These are phyloP conservation scores for Tuber calosporum DNA, from an alignment of 495 filamentous ascomycete species.

Conservation along the genomic window DNA sequence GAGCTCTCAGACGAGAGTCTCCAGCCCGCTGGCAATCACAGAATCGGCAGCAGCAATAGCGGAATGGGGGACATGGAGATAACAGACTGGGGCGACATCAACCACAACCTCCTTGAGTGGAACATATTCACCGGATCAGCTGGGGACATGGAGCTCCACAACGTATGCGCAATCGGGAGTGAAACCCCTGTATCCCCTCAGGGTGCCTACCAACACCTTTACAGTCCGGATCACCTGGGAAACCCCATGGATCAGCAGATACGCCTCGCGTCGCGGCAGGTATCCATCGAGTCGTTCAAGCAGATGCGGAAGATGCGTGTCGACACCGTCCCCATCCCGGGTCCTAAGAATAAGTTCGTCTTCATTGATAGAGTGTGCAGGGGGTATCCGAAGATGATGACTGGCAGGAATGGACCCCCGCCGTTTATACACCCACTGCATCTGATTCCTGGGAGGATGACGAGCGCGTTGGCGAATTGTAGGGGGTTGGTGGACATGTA, in stretches of 20 bases:
- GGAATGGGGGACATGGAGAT: constrained; percentile 16
- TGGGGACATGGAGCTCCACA: constrained; percentile 6
- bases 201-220: background rate
- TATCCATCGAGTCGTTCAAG: constrained; percentile 29
- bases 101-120: constrained; percentile 28
- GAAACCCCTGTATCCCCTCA: background rate
- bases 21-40: background rate
- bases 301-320: constrained; percentile 23
- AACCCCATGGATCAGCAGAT: constrained; percentile 1
- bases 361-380: constrained; percentile 26
- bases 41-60: constrained; percentile 4
- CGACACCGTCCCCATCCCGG: constrained; percentile 4
- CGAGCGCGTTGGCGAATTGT: constrained; percentile 34
- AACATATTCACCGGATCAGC: background rate
- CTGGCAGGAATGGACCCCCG: constrained; percentile 21
- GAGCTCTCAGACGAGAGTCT: constrained; percentile 18
- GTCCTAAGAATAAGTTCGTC: constrained; percentile 17
- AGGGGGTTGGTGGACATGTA: constrained; percentile 39
- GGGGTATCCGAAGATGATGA: constrained; percentile 35
- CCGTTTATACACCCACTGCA: constrained; percentile 33
- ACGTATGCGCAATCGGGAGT: constrained; percentile 5
- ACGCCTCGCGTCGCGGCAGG: constrained; percentile 17
- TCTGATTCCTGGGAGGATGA: constrained; percentile 24
- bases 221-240: background rate
- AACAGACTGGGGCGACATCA: constrained; percentile 33